Evolutionary conservation across 441 rosid species (phyloP).

Genomic region (Syzygium malaccense): DNA sequence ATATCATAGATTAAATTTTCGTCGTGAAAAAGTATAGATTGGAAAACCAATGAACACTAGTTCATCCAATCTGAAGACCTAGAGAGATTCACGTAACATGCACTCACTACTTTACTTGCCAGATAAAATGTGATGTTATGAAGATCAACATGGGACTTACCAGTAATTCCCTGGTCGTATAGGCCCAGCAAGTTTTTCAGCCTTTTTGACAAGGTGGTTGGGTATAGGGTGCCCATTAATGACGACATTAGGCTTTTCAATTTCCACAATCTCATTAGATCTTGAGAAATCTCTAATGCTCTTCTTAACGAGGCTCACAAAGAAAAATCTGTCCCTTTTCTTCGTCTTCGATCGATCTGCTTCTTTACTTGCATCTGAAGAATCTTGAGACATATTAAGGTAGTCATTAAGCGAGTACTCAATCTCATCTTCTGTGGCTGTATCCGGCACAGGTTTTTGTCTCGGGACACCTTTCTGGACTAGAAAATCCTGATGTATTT

Average conservation of each 20-base stretch:
- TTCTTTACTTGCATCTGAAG: not conserved
- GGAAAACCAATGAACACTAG: not conserved
- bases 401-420: not conserved
- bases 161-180: constrained; percentile 9
- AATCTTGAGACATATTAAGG: not conserved
- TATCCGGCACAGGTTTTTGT: not conserved
- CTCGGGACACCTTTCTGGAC: not conserved
- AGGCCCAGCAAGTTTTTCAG: constrained; percentile 7
- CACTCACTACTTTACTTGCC: not conserved
- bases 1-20: not conserved
- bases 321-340: not conserved
- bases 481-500: not conserved
- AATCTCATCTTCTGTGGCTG: not conserved
- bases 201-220: not conserved
- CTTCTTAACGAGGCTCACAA: not conserved
- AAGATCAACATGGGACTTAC: not conserved
- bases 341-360: not conserved
- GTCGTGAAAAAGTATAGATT: not conserved
- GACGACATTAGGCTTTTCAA: not conserved
- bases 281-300: not conserved
- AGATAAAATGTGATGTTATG: not conserved
- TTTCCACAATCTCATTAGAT: not conserved
- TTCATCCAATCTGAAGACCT: not conserved
- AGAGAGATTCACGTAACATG: not conserved
- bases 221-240: constrained; percentile 10